phyloP scores from a whole-genome alignment of 2,329 filamentous ascomycete genomes.

The Catunica adiposa region DNA sequence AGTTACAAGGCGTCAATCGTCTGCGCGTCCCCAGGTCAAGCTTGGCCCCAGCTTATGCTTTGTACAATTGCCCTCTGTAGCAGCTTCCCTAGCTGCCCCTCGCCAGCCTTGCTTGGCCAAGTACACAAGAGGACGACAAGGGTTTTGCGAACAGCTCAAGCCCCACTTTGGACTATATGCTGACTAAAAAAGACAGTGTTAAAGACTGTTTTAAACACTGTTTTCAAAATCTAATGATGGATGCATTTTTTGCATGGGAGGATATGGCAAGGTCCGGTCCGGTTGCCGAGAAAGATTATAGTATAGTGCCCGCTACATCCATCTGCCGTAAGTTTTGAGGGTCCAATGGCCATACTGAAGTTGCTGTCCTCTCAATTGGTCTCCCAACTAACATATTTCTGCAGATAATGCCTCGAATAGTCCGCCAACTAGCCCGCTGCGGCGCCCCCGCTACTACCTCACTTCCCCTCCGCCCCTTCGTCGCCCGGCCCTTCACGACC shows the following conservation, averaged over 20 bases:
- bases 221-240: constrained; percentile 1
- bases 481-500: constrained; percentile 6
- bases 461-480: background rate
- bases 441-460: background rate
- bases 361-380: background rate
- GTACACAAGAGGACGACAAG: background rate
- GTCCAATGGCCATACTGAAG: background rate
- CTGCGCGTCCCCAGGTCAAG: constrained; percentile 7
- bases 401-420: constrained; percentile 12
- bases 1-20: constrained; percentile 6
- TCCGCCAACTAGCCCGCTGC: constrained; percentile 10
- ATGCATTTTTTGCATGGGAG: background rate
- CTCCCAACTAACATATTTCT: background rate
- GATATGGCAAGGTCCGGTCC: background rate
- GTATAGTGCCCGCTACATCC: background rate
- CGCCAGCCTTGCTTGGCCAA: background rate
- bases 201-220: background rate
- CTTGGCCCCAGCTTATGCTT: background rate
- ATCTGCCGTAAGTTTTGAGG: background rate
- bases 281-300: background rate
- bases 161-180: background rate
- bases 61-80: background rate
- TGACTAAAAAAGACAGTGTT: background rate
- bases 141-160: background rate
- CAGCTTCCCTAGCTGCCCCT: background rate